phyloP scores from a whole-genome alignment of 139 green algal genomes.

The Pleodorina starrii region DNA sequence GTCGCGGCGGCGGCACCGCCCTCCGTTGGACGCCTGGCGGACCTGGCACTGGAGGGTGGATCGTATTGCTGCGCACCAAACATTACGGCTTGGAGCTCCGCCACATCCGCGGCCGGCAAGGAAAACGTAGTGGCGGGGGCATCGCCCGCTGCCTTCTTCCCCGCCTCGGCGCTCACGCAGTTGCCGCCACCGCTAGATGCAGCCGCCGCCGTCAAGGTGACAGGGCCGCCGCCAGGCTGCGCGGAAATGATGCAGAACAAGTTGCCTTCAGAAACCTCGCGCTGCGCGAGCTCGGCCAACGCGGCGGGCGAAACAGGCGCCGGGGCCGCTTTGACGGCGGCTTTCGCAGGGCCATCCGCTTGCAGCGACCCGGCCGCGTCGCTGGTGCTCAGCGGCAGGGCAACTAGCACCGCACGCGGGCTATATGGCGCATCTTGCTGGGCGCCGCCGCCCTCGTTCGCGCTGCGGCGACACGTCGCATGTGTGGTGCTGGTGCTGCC shows the following conservation, averaged over 20 bases:
- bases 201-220: too few relatives aligned
- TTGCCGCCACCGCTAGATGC: background rate
- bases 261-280: background rate
- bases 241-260: conserved; percentile 28
- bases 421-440: conserved; percentile 24
- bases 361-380: too few relatives aligned
- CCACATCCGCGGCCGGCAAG: background rate
- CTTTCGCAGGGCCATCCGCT: too few relatives aligned
- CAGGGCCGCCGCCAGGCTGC: too few relatives aligned
- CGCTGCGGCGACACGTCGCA: background rate
- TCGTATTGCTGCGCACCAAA: background rate
- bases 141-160: too few relatives aligned
- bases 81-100: background rate
- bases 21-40: background rate
- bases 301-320: background rate
- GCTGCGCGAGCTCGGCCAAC: background rate
- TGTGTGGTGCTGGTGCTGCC: background rate
- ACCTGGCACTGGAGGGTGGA: background rate
- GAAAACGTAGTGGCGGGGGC: background rate
- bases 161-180: background rate
- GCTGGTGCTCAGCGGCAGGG: too few relatives aligned
- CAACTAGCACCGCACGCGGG: background rate
- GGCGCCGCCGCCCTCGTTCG: too few relatives aligned
- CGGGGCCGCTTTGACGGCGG: background rate
- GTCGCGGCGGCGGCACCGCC: background rate